Base-by-base conservation (phyloP, 1,139 yeast genomes). In the Nakaseomyces kungkrabaensis region DNA sequence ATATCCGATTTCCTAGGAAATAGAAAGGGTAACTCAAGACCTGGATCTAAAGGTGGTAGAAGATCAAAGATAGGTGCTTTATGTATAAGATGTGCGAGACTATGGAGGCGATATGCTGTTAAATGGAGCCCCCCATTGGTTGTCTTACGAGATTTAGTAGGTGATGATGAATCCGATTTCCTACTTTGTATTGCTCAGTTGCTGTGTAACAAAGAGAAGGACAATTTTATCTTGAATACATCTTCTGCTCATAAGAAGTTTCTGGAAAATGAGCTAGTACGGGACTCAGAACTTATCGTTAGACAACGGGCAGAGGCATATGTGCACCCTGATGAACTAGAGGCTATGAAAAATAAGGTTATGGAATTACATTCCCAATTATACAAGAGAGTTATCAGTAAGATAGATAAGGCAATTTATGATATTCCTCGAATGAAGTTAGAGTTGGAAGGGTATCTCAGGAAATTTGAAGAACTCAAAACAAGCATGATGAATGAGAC, bases 41-140 rank as follows among this genome's bases (percentile, higher is more conserved):
- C 55, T 7, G 81, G 88, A 0, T 37, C 42, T 8, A 33, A 43
- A 8, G 63, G 63, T 4, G 54, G 57, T 5, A 58, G 58, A 4
- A 68, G 36, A n/a, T 8, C 63, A 4, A 54, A 61, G 4, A 54
- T 74, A 1, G 65, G 72, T 9, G 96, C 89, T 0, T 70, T 92
- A 17, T 92, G 98, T 64, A 70, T 77, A 46, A 73, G 97, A 50
- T 92, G 98, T 71, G 96, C 97, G 0, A 74, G 83, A 51, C 66
- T 92, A 41, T 92, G 98, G 98, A 74, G 96, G 63, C 72, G 94
- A 43, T 92, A 92, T 65, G 97, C 90, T 0, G 82, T 86, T 0
- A 73, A 74, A n/a, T 92, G 98, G 97, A 89, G 82, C 57, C 80
- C 79, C 46, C 96, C 96, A 0, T 62, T 70, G 26, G 92, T 84